Conservation (phyloP, 2,329 filamentous ascomycete genomes). For the Verticillium zaregamsianum region DNA sequence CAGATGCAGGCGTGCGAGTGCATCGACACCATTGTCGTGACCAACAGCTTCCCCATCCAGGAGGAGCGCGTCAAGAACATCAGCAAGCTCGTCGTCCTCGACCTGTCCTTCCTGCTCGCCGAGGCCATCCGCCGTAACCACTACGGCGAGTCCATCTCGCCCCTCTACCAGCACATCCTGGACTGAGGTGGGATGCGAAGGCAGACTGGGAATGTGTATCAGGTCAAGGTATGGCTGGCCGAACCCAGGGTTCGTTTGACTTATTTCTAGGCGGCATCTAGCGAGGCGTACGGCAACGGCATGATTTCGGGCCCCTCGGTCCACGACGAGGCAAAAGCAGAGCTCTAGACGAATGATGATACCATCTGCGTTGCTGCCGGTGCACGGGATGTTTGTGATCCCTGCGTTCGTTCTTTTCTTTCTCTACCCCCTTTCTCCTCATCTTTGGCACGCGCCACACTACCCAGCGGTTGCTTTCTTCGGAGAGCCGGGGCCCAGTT, state of each 20-base stretch:
- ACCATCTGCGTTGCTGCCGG: constrained; percentile 3
- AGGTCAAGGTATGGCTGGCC: not conserved
- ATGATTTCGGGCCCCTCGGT: not conserved
- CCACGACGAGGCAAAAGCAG: not conserved
- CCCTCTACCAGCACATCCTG: constrained; percentile 63
- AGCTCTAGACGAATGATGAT: constrained; percentile 14
- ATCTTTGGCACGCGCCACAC: constrained; percentile 47
- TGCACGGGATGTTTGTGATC: constrained; percentile 3
- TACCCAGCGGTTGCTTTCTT: constrained; percentile 37
- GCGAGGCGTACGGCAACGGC: constrained; percentile 29
- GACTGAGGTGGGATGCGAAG: constrained; percentile 34
- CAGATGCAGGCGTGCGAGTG: constrained; percentile 90
- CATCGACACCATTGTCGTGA: constrained; percentile 91
- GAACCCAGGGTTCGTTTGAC: not conserved
- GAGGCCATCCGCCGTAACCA: constrained; percentile 96
- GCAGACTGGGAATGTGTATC: not conserved
- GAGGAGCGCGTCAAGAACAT: constrained; percentile 65
- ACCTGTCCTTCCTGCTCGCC: constrained; percentile 80
- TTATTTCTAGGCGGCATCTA: constrained; percentile 12
- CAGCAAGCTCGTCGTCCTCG: constrained; percentile 83
- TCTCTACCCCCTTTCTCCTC: not conserved
- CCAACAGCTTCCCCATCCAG: constrained; percentile 92
- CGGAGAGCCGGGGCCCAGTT: constrained; percentile 69
- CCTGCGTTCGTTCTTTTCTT: constrained; percentile 10
- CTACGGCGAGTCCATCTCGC: constrained; percentile 80